Evolutionary conservation across 176 grass and related monocot genomes (phyloP), one percentile per base, ranked within the genome.

Genomic region (Raddia distichophylla): DNA sequence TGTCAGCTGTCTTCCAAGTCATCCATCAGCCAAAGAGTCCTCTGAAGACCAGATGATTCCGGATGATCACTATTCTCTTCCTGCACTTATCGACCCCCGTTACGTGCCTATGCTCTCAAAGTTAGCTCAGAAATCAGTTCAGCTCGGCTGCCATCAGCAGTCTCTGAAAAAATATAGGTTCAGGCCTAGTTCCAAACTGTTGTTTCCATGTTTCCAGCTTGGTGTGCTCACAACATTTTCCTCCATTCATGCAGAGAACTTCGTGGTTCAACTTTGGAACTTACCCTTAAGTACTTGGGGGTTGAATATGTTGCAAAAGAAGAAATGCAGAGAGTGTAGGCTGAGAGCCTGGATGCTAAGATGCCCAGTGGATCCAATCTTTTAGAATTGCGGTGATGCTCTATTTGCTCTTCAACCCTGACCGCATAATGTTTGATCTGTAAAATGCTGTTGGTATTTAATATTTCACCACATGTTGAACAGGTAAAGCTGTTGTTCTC

Each of bases 401-500:
- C 37, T 40, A 40, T 40, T 40, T 40, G 37, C 37, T 64, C 80
- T 60, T 71, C 5, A 20, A 60, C 52, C 59, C 32, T 79, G 12
- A 34, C 47, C 3, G 42, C n/a, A 53, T 70, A 8, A 59, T 3
- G 15, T 34, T 22, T 73, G 16, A 13, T 44, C 12, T 58, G 50
- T 58, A 60, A 35, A 66, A 73, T 80, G 37, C 10, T 44, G 18
- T 85, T 54, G 35, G 2, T 33, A 15, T 33, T 53, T 79, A 57
- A 67, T 75, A 43, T 34, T 51, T 67, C 60, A 48, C 55, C 76
- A 51, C 88, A 43, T 64, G 27, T 71, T 42, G 5, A 76, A 81
- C 80, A 97, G 91, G 77, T 91, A 27, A 93, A 89, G 50, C 56
- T 97, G 56, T 73, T 97, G 57, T 97, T 97, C 86, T 77, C 88